A percentile compares a stretch with the other conserved stretches of the same genome.
Evolutionary conservation across 345 rosid species (phyloP).

Genomic region (Eucalyptus virginea): DNA sequence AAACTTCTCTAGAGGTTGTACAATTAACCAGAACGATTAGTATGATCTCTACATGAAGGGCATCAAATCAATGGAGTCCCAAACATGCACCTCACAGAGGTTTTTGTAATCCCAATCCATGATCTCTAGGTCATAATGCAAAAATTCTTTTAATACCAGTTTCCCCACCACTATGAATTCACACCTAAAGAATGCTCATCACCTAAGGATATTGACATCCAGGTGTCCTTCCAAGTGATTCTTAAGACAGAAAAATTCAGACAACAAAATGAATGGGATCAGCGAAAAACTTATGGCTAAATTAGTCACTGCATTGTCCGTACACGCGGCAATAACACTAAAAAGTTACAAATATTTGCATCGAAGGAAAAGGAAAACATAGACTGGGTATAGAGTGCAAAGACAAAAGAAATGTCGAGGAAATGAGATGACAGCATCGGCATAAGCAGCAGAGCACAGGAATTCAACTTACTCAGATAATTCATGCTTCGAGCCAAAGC

Average conservation of each 20-base stretch:
- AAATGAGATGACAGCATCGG: not conserved
- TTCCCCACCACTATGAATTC: not conserved
- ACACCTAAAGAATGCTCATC: not conserved
- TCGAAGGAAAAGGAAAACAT: not conserved
- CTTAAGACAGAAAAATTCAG: not conserved
- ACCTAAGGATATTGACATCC: not conserved
- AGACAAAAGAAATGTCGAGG: not conserved
- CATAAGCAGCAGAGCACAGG: not conserved
- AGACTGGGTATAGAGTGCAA: not conserved
- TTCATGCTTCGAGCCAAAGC: not conserved
- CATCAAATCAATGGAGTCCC: not conserved
- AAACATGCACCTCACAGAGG: not conserved
- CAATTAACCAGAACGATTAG: not conserved
- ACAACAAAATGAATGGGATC: not conserved
- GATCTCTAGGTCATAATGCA: not conserved
- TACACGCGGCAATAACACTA: not conserved
- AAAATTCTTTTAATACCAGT: not conserved
- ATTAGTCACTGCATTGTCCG: not conserved
- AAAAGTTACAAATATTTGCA: not conserved
- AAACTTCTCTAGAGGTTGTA: not conserved
- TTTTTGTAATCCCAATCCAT: not conserved
- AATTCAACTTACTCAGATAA: not conserved
- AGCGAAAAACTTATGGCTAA: not conserved
- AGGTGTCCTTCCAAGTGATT: not conserved
- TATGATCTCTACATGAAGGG: not conserved